Evolutionary conservation across 257 asterid species (phyloP).

Genomic region (Jacaranda copaia): DNA sequence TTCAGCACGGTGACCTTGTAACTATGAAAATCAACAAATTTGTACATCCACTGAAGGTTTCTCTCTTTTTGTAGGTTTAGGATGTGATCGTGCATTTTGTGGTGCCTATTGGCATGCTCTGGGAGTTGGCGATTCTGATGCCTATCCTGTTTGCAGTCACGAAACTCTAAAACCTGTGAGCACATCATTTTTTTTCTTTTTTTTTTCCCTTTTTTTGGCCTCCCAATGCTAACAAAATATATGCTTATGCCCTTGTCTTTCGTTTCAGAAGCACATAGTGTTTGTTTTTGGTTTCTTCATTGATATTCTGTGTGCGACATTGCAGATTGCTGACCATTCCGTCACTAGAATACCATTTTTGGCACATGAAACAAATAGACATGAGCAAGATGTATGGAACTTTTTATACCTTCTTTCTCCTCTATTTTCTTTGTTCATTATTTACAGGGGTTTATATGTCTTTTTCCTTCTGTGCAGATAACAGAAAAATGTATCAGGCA

Average conservation of each 20-base stretch:
- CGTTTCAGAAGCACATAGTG: neutral
- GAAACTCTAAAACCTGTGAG: constrained; percentile 88
- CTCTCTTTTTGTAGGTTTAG: constrained; percentile 65
- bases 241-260: neutral
- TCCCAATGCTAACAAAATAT: neutral
- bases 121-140: constrained; percentile 57
- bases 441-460: neutral
- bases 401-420: constrained; percentile 19
- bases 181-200: constrained; percentile 7
- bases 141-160: constrained; percentile 65
- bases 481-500: constrained; percentile 82
- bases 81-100: constrained; percentile 98
- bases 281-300: constrained; percentile 18
- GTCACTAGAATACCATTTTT: constrained; percentile 71
- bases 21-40: neutral
- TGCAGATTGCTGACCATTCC: constrained; percentile 74
- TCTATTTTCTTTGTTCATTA: neutral
- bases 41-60: constrained; percentile 9
- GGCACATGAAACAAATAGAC: constrained; percentile 90
- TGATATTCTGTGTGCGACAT: constrained; percentile 21
- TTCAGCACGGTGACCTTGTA: no score
- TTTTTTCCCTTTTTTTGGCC: neutral
- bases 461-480: constrained; percentile 53
- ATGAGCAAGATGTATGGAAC: constrained; percentile 81
- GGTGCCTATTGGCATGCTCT: constrained; percentile 94